Evolutionary conservation across 192 early-diverging fungal species (phyloP), one percentile per base, ranked within the genome.

Genomic region (Radiomyces spectabilis): DNA sequence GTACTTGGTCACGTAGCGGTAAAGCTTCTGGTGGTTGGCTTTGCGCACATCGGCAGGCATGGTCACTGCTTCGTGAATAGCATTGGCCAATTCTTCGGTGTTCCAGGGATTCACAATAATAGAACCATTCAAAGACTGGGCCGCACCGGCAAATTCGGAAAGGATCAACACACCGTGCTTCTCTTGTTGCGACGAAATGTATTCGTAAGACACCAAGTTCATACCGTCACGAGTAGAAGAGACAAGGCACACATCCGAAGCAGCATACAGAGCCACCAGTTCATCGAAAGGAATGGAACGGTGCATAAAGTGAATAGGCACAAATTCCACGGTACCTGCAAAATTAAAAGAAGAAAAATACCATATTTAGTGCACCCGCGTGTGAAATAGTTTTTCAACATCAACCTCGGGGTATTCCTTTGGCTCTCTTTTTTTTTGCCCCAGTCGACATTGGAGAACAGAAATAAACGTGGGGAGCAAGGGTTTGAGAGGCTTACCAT

Each of bases 21-120:
- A 89, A 27, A 99, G 80, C 68, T 92, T 97, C 54, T 89, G 81
- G 63, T 96, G 89, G 73, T 92, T 95, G 39, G 70, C 64, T 54
- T 85, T 81, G 41, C 90, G 79, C 41, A 80, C 66, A 33, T 87
- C 85, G 2, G 88, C 80, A 1, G 91, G 69, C 97, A 98, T 98
- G 0, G 87, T 87, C 21, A 99, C 87, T 3, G 97, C 97, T 35
- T 89, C 86, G 63, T 88, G 67, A 60, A 97, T 85, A 4, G 87
- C 94, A 32, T 85, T 79, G 2, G 95, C 77, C 9, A 99, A 75
- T 49, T 98, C 96, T 51, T 93, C 94, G 0, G 90, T 99, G 71
- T 96, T 97, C 97, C 97, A 99, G 26, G 97, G 94, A 72, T 99
- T 99, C 52, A 98, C 89, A 65, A 98, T 93, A 24, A 98, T 81